Conservation (phyloP, 1,139 yeast species). For the Diutina mesorugosa region DNA sequence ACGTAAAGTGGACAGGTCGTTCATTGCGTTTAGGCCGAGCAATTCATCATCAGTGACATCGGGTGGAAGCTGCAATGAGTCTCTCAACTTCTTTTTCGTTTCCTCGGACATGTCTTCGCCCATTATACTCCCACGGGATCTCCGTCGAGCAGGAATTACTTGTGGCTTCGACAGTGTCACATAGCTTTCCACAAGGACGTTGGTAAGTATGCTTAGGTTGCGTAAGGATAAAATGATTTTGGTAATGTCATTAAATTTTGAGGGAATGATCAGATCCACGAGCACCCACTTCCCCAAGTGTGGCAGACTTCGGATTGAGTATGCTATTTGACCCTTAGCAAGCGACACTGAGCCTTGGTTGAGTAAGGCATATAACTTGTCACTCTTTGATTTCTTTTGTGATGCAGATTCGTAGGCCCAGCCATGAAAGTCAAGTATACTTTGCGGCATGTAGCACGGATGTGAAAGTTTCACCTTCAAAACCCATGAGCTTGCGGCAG, state of each 20-base stretch:
- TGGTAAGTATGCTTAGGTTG: slow-evolving; percentile 18
- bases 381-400: slow-evolving; percentile 1
- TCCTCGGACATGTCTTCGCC: not conserved
- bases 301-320: slow-evolving; percentile 5
- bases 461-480: not conserved
- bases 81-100: slow-evolving; percentile 15
- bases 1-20: slow-evolving; percentile 9
- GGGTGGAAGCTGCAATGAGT: slow-evolving; percentile 22
- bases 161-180: not conserved
- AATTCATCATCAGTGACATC: slow-evolving; percentile 30
- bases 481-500: slow-evolving; percentile 9
- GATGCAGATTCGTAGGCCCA: slow-evolving; percentile 3
- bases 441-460: not conserved
- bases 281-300: slow-evolving; percentile 8
- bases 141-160: not conserved
- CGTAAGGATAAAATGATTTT: slow-evolving; percentile 17
- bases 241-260: slow-evolving; percentile 7
- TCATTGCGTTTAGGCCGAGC: slow-evolving; percentile 20
- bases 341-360: not conserved
- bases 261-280: slow-evolving; percentile 12
- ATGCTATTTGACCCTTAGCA: slow-evolving; percentile 1
- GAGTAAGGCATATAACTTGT: not conserved
- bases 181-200: slow-evolving; percentile 6
- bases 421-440: slow-evolving; percentile 3
- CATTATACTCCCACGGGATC: not conserved